Percentiles rank a stretch among this genome's conserved stretches.
Evolutionary conservation across 495 filamentous ascomycete genomes (phyloP).

Genomic region (Wilcoxina mikolae): DNA sequence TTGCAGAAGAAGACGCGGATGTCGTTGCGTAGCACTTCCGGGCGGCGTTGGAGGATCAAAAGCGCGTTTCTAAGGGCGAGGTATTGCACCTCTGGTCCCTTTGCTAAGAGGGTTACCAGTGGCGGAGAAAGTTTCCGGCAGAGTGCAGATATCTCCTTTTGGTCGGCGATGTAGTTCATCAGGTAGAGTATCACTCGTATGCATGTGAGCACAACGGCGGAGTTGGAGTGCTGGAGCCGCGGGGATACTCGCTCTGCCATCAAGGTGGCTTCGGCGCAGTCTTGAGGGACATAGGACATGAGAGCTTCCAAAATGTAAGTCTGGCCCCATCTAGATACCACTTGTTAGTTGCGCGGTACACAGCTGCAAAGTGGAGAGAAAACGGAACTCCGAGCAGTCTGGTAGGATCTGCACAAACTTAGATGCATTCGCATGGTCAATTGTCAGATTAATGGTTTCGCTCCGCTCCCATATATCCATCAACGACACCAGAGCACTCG

Average conservation of each 20-base stretch:
- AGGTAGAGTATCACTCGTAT: constrained; percentile 93
- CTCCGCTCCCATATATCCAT: constrained; percentile 99
- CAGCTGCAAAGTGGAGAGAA: not conserved
- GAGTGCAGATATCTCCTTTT: constrained; percentile 75
- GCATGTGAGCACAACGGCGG: constrained; percentile 86
- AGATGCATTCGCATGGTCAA: constrained; percentile 91
- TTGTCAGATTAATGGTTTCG: constrained; percentile 92
- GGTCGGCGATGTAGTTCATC: constrained; percentile 96
- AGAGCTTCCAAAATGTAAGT: constrained; percentile 96
- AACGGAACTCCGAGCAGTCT: constrained; percentile 88
- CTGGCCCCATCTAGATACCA: constrained; percentile 73
- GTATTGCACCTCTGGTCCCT: constrained; percentile 95
- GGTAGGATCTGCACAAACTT: constrained; percentile 94
- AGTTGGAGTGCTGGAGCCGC: constrained; percentile 89
- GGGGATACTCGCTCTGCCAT: constrained; percentile 89
- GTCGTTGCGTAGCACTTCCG: constrained; percentile 89
- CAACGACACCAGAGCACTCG: constrained; percentile 76
- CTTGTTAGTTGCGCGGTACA: no score
- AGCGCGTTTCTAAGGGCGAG: constrained; percentile 87
- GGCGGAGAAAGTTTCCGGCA: constrained; percentile 91
- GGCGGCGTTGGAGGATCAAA: constrained; percentile 80
- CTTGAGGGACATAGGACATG: constrained; percentile 95
- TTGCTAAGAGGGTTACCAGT: constrained; percentile 85
- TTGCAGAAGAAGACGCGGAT: constrained; percentile 99
- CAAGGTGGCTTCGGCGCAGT: constrained; percentile 68